Base-by-base conservation (phyloP, 768 basidiomycete genomes). In the Trametes coccinea region DNA sequence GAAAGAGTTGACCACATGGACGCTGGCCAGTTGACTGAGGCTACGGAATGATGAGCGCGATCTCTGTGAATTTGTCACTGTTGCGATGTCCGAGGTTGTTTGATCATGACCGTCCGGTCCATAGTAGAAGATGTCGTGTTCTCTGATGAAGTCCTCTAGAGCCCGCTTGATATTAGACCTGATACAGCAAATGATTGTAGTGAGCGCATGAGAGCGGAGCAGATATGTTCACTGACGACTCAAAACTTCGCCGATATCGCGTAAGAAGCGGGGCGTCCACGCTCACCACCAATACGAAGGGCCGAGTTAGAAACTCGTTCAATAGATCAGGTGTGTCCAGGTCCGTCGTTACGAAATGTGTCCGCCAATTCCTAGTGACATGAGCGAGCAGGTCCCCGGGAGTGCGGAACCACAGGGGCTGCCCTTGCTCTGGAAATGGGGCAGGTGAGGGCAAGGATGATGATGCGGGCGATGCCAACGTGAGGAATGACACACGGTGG, bases 231-330 rank as follows among this genome's bases (percentile, higher is more conserved):
- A 55, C 55, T 45, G 6, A 65, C 60, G 53, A 58, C 9, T 52
- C 44, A 34, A 56, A 40, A 29, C 58, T 39, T 4, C 93, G 83
- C 58, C 72, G 70, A 73, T 82, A 97, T 44, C 96, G 81, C 46
- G 82, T 77, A 45, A 85, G 73, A 34, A 95, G 69, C 0, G 95
- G 95, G 0, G 93, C 96, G 63, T 98, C 94, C 33, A 94, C 81
- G 49, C 77, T 82, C 47, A 97, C 76, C 27, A 98, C 81, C 71
- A 98, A 77, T 72, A 97, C 94, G 73, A 94, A 98, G 0, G 97
- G 97, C 16, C 97, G 79, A 69, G 87, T 94, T 39, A 84, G 72
- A 70, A 97, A 98, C 51, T 80, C 75, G 61, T 83, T 82, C 39
- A 98, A 77, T 14, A 85, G 74, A 3, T 79, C 75, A 31, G 76